Evolutionary conservation across 2,329 filamentous ascomycete species (phyloP).

Genomic region (Pseudogymnoascus sp.): DNA sequence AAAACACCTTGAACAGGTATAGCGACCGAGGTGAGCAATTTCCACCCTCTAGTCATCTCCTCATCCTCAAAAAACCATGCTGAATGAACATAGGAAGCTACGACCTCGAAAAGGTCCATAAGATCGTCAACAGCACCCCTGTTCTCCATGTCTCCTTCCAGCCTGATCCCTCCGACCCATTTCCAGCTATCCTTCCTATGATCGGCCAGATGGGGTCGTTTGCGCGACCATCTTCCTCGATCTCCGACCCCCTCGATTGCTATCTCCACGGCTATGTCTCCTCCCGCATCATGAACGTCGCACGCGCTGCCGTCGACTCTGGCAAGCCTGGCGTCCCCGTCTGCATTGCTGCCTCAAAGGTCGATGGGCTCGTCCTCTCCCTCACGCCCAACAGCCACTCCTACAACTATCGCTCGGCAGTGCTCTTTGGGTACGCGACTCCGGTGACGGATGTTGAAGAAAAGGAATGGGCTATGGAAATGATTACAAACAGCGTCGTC

Average conservation of each 20-base stretch:
- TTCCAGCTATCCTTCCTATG: constrained; percentile 75
- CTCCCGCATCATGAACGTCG: constrained; percentile 64
- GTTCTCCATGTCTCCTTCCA: constrained; percentile 76
- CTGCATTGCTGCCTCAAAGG: constrained; percentile 61
- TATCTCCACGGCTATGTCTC: constrained; percentile 84
- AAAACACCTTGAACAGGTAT: constrained; percentile 22
- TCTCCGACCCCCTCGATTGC: constrained; percentile 59
- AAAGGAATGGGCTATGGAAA: constrained; percentile 68
- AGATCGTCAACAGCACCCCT: constrained; percentile 64
- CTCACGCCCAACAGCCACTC: constrained; percentile 74
- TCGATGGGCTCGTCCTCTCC: constrained; percentile 73
- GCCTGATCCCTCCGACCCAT: constrained; percentile 50
- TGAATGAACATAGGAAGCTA: constrained; percentile 50
- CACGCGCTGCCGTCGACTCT: constrained; percentile 21
- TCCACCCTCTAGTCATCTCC: background rate
- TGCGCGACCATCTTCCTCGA: constrained; percentile 47
- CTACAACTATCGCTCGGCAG: constrained; percentile 72
- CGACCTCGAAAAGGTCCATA: constrained; percentile 63
- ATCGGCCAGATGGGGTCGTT: constrained; percentile 76
- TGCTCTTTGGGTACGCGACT: constrained; percentile 66
- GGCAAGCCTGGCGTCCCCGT: constrained; percentile 52
- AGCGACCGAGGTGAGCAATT: constrained; percentile 18
- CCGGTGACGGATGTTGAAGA: constrained; percentile 60
- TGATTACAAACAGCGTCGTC: constrained; percentile 69
- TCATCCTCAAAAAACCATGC: constrained; percentile 8